phyloP scores from a whole-genome alignment of 2,329 filamentous ascomycete genomes.

The Aspergillus sp. region DNA sequence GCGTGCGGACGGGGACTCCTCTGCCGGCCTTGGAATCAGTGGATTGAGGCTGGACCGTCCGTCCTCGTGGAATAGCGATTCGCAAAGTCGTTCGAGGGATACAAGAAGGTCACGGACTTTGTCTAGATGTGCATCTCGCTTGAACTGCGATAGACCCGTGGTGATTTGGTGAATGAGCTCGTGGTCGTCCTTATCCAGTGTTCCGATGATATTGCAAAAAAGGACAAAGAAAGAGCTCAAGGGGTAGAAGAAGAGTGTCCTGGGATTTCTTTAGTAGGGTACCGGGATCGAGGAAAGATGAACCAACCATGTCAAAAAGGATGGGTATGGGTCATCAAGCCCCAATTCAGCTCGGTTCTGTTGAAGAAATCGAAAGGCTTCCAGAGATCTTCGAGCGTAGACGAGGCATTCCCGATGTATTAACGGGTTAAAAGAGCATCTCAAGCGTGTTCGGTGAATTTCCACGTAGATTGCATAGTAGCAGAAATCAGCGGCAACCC shows the following conservation, averaged over 20 bases:
- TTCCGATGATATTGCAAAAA: conserved; percentile 7
- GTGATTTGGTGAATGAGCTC: conserved; percentile 1
- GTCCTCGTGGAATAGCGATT: neutral
- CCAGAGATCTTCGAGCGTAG: conserved; percentile 11
- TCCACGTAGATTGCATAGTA: conserved; percentile 20
- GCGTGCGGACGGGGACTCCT: neutral
- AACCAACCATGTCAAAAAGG: conserved; percentile 4
- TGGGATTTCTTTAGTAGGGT: neutral
- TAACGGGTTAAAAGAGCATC: conserved; percentile 10
- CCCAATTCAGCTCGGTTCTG: conserved; percentile 4
- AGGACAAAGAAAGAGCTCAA: conserved; percentile 7
- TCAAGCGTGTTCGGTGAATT: conserved; percentile 17
- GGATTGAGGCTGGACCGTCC: neutral
- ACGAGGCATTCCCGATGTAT: conserved; percentile 16
- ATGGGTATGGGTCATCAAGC: conserved; percentile 10
- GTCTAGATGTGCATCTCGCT: neutral
- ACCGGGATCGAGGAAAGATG: neutral
- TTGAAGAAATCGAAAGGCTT: conserved; percentile 9
- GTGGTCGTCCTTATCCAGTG: conserved; percentile 1
- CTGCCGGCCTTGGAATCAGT: neutral
- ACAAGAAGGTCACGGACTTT: neutral
- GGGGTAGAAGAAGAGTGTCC: conserved; percentile 6
- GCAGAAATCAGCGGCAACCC: conserved; percentile 16
- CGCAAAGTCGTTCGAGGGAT: neutral
- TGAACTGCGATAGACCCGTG: neutral